Percentiles rank a stretch among this genome's conserved stretches.
phyloP scores from a whole-genome alignment of 1,284 basidiomycete genomes.

The Leccinum subrobustum region DNA sequence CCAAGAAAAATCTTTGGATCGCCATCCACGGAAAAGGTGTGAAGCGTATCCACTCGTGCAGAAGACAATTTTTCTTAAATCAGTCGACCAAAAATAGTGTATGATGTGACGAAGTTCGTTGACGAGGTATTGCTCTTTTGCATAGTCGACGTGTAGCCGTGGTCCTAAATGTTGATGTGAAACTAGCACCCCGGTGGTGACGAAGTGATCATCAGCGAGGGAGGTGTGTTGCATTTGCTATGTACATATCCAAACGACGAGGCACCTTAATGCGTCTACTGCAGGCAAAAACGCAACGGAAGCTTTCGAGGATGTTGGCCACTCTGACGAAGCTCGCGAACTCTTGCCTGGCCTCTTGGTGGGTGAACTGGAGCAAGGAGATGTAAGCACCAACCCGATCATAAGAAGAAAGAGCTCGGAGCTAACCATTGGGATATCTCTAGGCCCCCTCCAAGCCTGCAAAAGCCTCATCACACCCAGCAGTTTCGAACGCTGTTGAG shows the following conservation, averaged over 20 bases:
- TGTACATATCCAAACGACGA: neutral
- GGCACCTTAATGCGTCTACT: constrained; percentile 3
- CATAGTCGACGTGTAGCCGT: neutral
- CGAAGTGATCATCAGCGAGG: constrained; percentile 93
- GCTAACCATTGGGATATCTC: constrained; percentile 1
- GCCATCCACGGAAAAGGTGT: constrained; percentile 83
- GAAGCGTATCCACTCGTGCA: constrained; percentile 26
- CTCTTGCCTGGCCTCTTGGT: constrained; percentile 78
- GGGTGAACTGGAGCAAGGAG: constrained; percentile 73
- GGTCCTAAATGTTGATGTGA: constrained; percentile 4
- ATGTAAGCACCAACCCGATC: constrained; percentile 46
- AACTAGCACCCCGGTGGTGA: constrained; percentile 87
- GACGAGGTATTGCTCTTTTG: constrained; percentile 79
- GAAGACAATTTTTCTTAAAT: constrained; percentile 17
- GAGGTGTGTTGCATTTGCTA: constrained; percentile 56
- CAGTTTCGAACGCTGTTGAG: constrained; percentile 49
- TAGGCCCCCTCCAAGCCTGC: constrained; percentile 39
- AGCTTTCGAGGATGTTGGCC: constrained; percentile 98
- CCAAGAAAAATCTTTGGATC: constrained; percentile 75
- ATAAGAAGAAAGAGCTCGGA: neutral
- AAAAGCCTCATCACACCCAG: constrained; percentile 41
- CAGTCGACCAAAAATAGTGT: constrained; percentile 61
- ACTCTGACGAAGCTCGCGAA: constrained; percentile 97
- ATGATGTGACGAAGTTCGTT: constrained; percentile 92
- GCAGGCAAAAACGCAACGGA: constrained; percentile 92